phyloP scores from a whole-genome alignment of 306 rosid genomes.

The Leucaena leucocephala region DNA sequence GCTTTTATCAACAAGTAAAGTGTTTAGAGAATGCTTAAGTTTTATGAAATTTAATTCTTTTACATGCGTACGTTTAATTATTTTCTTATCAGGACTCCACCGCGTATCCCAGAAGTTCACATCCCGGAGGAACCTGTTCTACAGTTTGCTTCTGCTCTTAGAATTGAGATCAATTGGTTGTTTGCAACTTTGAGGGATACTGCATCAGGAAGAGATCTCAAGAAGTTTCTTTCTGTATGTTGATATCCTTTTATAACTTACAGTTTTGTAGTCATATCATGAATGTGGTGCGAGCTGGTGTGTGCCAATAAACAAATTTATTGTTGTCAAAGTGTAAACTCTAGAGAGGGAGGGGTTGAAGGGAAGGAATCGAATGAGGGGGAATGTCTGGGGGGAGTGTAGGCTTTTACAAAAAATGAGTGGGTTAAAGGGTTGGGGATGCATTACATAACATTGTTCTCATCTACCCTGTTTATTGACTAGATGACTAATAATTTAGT shows the following conservation, averaged over 20 bases:
- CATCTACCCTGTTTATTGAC: not conserved
- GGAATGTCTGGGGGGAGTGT: not conserved
- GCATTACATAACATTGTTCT: not conserved
- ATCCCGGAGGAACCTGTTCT: slow-evolving; percentile 79
- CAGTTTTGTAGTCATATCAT: not conserved
- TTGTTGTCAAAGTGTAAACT: not conserved
- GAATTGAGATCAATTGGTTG: slow-evolving; percentile 65
- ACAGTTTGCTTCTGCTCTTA: slow-evolving; percentile 75
- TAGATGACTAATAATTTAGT: not conserved
- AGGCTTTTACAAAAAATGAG: not conserved
- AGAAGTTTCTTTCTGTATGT: slow-evolving; percentile 84
- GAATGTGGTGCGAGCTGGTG: not conserved
- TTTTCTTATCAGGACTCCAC: slow-evolving; percentile 58
- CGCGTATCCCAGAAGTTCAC: slow-evolving; percentile 74
- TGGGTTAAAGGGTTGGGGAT: not conserved
- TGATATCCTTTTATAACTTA: not conserved
- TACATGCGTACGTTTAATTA: not conserved
- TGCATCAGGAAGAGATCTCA: slow-evolving; percentile 92
- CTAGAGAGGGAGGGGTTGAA: not conserved
- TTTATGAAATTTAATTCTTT: not conserved
- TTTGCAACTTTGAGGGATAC: slow-evolving; percentile 65
- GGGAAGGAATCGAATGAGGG: not conserved
- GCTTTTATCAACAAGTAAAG: slow-evolving; percentile 79
- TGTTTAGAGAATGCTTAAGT: not conserved
- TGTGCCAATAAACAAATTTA: not conserved